Percentiles rank a stretch among this genome's conserved stretches.
Conservation (phyloP, 1,139 yeast species). For the Hyphopichia burtonii region DNA sequence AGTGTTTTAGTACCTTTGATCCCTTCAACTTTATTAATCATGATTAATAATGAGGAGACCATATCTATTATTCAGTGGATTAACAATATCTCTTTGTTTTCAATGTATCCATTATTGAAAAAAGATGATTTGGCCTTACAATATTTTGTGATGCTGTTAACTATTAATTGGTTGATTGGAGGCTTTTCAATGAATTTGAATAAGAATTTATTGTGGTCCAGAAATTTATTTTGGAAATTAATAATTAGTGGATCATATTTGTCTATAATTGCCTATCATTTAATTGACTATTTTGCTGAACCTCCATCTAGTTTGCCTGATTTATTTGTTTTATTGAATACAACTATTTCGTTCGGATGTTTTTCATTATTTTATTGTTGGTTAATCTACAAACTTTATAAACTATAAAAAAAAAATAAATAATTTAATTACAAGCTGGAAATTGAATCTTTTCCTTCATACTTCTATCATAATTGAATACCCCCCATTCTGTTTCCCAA, state of each 20-base stretch:
- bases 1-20: slow-evolving; percentile 82
- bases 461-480: slow-evolving; percentile 49
- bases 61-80: slow-evolving; percentile 83
- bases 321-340: slow-evolving; percentile 78
- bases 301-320: slow-evolving; percentile 77
- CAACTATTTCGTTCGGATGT: slow-evolving; percentile 70
- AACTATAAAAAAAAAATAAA: slow-evolving; percentile 6
- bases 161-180: slow-evolving; percentile 86
- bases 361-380: slow-evolving; percentile 79
- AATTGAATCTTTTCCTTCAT: neutral
- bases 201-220: slow-evolving; percentile 38
- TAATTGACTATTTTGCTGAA: slow-evolving; percentile 46
- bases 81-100: slow-evolving; percentile 77
- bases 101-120: slow-evolving; percentile 82
- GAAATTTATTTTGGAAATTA: slow-evolving; percentile 52
- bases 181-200: slow-evolving; percentile 30
- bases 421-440: neutral
- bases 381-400: slow-evolving; percentile 52
- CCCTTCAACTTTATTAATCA: slow-evolving; percentile 72
- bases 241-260: slow-evolving; percentile 61
- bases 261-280: slow-evolving; percentile 51
- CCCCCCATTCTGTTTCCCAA: slow-evolving; percentile 78
- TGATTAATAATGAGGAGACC: slow-evolving; percentile 57
- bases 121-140: slow-evolving; percentile 75
- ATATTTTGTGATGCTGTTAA: slow-evolving; percentile 55